These are phyloP conservation scores for Chlorella variabilis DNA, from an alignment of 163 green algal species.

Conservation along the genomic window DNA sequence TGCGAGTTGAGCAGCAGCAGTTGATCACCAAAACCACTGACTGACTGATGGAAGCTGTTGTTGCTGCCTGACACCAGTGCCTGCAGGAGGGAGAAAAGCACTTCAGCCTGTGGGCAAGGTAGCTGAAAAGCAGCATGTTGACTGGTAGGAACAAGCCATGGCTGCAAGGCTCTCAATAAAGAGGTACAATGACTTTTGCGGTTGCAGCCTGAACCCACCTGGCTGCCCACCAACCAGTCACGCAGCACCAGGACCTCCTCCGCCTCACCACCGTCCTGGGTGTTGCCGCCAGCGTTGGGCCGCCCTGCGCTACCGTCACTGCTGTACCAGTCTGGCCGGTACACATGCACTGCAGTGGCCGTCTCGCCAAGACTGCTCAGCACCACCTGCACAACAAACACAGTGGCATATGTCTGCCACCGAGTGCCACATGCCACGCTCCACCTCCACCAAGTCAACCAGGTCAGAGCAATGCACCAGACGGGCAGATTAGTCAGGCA, in stretches of 20 bases:
- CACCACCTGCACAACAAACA: slow-evolving; percentile 36
- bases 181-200: too few relatives aligned
- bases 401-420: background rate
- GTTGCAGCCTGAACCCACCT: background rate
- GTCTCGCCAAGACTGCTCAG: slow-evolving; percentile 40
- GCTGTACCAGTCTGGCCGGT: slow-evolving; percentile 1
- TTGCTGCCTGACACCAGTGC: background rate
- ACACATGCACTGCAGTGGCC: background rate
- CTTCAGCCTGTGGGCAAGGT: background rate
- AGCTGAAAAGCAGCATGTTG: too few relatives aligned
- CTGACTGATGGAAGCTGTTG: slow-evolving; percentile 43
- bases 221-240: slow-evolving; percentile 47
- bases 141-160: too few relatives aligned
- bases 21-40: slow-evolving; percentile 51
- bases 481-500: background rate
- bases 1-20: slow-evolving; percentile 69
- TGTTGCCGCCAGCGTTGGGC: background rate
- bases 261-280: background rate
- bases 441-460: too few relatives aligned
- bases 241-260: slow-evolving; percentile 44
- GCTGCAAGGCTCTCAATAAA: background rate
- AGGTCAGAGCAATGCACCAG: background rate
- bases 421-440: too few relatives aligned
- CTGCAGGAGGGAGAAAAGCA: background rate
- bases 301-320: background rate